Percentiles rank a stretch among this genome's conserved stretches.
Conservation (phyloP, 768 basidiomycete species). For the Artomyces pyxidatus region DNA sequence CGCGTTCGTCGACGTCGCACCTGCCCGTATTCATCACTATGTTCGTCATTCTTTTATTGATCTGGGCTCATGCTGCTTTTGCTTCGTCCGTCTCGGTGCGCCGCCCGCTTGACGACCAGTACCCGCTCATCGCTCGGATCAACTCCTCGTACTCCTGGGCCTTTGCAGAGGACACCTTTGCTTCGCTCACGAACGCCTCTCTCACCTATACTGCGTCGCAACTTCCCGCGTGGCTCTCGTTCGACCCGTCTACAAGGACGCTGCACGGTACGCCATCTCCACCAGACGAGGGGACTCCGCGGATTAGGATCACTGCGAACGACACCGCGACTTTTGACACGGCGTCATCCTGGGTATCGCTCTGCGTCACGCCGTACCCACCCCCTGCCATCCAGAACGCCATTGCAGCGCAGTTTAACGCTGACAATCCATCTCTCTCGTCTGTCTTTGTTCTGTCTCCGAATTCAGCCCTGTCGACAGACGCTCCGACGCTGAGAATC, state of each 20-base stretch:
- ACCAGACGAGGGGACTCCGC: slow-evolving; percentile 53
- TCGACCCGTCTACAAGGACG: slow-evolving; percentile 49
- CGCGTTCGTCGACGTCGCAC: slow-evolving; percentile 15
- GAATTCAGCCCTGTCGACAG: slow-evolving; percentile 45
- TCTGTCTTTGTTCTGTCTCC: slow-evolving; percentile 66
- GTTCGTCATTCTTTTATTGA: slow-evolving; percentile 51
- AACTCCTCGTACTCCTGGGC: slow-evolving; percentile 61
- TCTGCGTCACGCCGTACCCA: slow-evolving; percentile 48
- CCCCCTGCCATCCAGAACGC: slow-evolving; percentile 47
- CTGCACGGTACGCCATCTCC: slow-evolving; percentile 64
- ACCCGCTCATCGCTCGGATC: slow-evolving; percentile 70
- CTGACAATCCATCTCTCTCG: slow-evolving; percentile 55
- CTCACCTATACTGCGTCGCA: slow-evolving; percentile 44
- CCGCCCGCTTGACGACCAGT: slow-evolving; percentile 62
- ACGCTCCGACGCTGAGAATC: slow-evolving; percentile 55
- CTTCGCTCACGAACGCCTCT: slow-evolving; percentile 33
- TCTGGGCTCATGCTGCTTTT: slow-evolving; percentile 41
- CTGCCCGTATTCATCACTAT: slow-evolving; percentile 39
- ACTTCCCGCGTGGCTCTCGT: slow-evolving; percentile 73
- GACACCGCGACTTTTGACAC: slow-evolving; percentile 36
- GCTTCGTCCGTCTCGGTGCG: slow-evolving; percentile 36
- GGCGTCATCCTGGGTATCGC: slow-evolving; percentile 43
- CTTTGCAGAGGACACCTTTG: slow-evolving; percentile 60
- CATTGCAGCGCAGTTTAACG: slow-evolving; percentile 51
- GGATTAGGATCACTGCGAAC: slow-evolving; percentile 56